Percentiles rank a stretch among this genome's conserved stretches.
phyloP scores from a whole-genome alignment of 2,329 filamentous ascomycete species.

The Bipolaris zeicola region DNA sequence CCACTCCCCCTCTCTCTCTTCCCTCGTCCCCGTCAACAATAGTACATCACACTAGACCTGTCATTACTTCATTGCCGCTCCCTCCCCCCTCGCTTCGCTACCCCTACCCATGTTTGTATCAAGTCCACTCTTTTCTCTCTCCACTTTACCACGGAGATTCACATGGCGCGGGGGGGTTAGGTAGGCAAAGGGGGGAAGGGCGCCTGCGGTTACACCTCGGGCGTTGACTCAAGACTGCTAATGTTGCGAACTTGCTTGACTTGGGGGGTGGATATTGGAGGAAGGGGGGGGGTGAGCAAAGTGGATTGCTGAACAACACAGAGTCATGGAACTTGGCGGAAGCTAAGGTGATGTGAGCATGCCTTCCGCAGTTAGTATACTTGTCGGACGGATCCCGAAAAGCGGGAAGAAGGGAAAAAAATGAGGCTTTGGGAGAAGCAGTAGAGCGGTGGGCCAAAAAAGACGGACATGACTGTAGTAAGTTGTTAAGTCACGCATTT shows the following conservation, averaged over 20 bases:
- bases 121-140: neutral
- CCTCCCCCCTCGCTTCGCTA: neutral
- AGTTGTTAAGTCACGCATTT: neutral
- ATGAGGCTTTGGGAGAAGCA: neutral
- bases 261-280: neutral
- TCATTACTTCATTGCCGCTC: slow-evolving; percentile 1
- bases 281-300: too few species aligned
- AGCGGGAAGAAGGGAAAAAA: neutral
- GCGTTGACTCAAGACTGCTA: neutral
- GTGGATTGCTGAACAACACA: neutral
- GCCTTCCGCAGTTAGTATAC: neutral
- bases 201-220: neutral
- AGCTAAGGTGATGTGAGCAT: slow-evolving; percentile 9
- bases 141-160: neutral
- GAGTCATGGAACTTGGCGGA: slow-evolving; percentile 2
- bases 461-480: neutral
- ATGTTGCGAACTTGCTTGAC: neutral
- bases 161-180: neutral
- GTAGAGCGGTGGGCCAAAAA: neutral
- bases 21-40: too few species aligned
- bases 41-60: neutral
- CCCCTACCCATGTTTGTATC: neutral
- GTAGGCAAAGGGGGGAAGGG: too few species aligned
- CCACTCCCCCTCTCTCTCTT: too few species aligned
- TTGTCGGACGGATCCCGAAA: neutral